phyloP scores from a whole-genome alignment of 306 rosid species.

The Glycine tomentella region DNA sequence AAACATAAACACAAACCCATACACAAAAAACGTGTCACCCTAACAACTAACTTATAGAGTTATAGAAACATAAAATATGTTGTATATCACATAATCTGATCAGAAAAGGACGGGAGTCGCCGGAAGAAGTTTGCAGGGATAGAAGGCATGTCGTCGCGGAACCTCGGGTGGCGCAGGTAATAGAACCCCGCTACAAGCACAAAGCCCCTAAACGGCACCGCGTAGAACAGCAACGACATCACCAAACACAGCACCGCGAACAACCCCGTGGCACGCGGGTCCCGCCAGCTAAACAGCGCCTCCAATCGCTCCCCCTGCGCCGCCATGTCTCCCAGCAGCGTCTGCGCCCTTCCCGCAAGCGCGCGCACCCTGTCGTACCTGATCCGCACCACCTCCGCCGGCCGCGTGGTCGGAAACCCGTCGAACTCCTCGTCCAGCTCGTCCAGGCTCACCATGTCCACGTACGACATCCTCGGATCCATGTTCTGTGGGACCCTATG shows the following conservation, averaged over 20 bases:
- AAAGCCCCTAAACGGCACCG: conserved; percentile 68
- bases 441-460: conserved; percentile 69
- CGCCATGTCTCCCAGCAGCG: conserved; percentile 78
- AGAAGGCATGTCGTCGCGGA: conserved; percentile 86
- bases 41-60: not conserved
- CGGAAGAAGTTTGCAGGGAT: conserved; percentile 71
- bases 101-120: conserved; percentile 77
- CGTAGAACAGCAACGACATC: conserved; percentile 73
- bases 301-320: conserved; percentile 92
- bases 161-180: conserved; percentile 81
- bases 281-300: conserved; percentile 79
- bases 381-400: conserved; percentile 58
- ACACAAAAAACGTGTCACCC: not conserved
- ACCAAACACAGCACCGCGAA: conserved; percentile 71
- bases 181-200: conserved; percentile 66
- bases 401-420: conserved; percentile 67
- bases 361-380: conserved; percentile 80
- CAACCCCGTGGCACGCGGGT: conserved; percentile 86
- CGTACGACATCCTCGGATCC: conserved; percentile 74
- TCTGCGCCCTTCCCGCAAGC: conserved; percentile 84
- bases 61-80: not conserved
- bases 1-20: too few relatives aligned
- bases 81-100: conserved; percentile 66
- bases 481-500: conserved; percentile 55
- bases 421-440: conserved; percentile 93